Evolutionary conservation across 2,329 filamentous ascomycete species (phyloP).

Genomic region (Furcasterigmium sp.): DNA sequence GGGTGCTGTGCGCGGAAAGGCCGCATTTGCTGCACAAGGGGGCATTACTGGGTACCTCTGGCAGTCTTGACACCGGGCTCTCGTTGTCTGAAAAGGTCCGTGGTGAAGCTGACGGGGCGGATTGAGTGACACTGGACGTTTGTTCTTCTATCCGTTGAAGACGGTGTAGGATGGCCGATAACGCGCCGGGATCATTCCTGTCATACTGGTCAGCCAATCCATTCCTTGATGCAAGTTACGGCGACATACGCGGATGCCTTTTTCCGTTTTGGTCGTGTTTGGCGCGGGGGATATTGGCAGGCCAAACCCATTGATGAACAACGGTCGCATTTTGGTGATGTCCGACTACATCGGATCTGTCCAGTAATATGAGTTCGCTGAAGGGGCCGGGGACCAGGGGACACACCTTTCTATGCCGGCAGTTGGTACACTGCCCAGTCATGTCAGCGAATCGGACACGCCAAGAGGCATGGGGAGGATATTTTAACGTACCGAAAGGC

Average conservation of each 20-base stretch:
- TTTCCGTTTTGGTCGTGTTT: constrained; percentile 14
- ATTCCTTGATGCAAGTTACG: constrained; percentile 8
- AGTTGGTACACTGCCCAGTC: constrained; percentile 5
- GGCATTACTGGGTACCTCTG: neutral
- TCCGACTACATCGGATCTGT: constrained; percentile 22
- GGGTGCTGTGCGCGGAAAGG: neutral
- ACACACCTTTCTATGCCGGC: constrained; percentile 8
- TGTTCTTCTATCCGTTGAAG: constrained; percentile 20
- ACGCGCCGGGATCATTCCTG: constrained; percentile 9
- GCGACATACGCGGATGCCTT: constrained; percentile 9
- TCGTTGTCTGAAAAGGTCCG: constrained; percentile 8
- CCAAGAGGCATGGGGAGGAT: neutral
- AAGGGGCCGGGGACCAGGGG: too few relatives aligned
- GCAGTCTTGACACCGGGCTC: neutral
- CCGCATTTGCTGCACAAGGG: neutral
- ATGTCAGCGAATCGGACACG: neutral
- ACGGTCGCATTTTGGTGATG: constrained; percentile 17
- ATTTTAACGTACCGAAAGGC: neutral
- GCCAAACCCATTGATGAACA: constrained; percentile 8
- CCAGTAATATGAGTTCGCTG: too few relatives aligned
- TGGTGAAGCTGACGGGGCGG: too few relatives aligned
- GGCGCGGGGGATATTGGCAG: constrained; percentile 20
- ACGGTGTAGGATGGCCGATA: constrained; percentile 21
- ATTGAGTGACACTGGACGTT: neutral
- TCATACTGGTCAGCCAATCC: neutral